Conservation (phyloP, 495 filamentous ascomycete species). For the Hypoxylon cercidicola region DNA sequence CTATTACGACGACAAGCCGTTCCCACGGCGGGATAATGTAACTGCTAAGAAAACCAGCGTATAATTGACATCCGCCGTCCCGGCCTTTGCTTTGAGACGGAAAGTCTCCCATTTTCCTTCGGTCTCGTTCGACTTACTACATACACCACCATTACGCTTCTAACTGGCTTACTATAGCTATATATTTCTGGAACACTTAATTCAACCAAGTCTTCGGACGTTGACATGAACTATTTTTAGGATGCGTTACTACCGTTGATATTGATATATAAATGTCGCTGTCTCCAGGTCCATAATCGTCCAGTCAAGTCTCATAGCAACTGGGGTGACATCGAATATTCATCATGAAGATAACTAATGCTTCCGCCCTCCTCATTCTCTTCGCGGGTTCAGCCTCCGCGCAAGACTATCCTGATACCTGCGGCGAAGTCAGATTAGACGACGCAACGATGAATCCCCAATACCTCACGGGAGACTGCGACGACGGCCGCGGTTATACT, state of each 20-base stretch:
- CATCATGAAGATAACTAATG: constrained; percentile 2
- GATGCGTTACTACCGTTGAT: background rate
- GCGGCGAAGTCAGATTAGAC: no score
- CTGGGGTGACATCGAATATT: constrained; percentile 1
- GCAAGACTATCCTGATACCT: constrained; percentile 4
- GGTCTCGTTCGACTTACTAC: constrained; percentile 6
- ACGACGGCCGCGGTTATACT: no score
- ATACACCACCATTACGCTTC: background rate
- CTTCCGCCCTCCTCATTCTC: background rate
- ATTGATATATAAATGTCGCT: constrained; percentile 1
- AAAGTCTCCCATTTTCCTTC: background rate
- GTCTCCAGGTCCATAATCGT: background rate
- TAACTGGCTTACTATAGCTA: background rate
- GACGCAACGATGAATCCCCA: no score
- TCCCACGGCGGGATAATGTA: constrained; percentile 8
- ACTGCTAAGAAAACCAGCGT: no score
- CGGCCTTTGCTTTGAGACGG: background rate
- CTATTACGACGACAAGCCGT: constrained; percentile 3
- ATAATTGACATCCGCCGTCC: background rate
- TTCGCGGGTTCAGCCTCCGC: background rate
- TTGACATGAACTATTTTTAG: background rate
- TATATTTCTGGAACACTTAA: background rate
- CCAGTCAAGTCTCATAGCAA: constrained; percentile 4
- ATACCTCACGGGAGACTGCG: no score
- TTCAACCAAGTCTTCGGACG: background rate